Percentiles rank a stretch among this genome's conserved stretches.
Evolutionary conservation across 2,329 filamentous ascomycete genomes (phyloP).

Genomic region (Ophiostoma novo-ulmi): DNA sequence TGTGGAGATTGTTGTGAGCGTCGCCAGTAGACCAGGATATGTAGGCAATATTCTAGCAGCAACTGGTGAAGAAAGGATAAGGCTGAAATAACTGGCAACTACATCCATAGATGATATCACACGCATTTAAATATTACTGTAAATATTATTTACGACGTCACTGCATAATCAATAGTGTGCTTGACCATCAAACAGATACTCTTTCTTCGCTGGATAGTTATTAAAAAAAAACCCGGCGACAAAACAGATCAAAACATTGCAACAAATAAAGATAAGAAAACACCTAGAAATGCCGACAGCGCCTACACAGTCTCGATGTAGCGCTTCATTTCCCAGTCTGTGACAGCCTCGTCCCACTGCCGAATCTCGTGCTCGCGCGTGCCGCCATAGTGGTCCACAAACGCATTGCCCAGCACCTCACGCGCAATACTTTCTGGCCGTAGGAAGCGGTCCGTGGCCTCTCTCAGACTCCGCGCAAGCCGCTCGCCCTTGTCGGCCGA

Average conservation of each 20-base stretch:
- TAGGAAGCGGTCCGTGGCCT: constrained; percentile 76
- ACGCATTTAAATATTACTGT: too few relatives aligned
- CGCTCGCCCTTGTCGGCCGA: constrained; percentile 65
- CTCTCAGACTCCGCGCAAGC: constrained; percentile 77
- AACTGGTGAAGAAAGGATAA: neutral
- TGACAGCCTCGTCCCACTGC: constrained; percentile 92
- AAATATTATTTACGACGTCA: too few relatives aligned
- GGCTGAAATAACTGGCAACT: neutral
- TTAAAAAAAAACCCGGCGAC: neutral
- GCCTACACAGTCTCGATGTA: constrained; percentile 67
- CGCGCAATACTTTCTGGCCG: constrained; percentile 77
- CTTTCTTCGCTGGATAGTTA: neutral
- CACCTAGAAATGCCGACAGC: neutral
- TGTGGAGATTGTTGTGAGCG: constrained; percentile 2
- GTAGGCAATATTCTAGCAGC: neutral
- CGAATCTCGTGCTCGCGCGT: constrained; percentile 87
- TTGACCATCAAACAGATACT: neutral
- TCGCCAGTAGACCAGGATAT: neutral
- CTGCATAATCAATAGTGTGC: neutral
- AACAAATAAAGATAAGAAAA: neutral
- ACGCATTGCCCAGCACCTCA: constrained; percentile 88
- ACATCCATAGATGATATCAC: too few relatives aligned
- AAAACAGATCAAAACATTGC: neutral
- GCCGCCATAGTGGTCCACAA: constrained; percentile 92
- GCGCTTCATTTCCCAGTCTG: constrained; percentile 82